These are phyloP conservation scores for Sporothrix mexicana DNA, from an alignment of 2,329 filamentous ascomycete genomes.

Conservation along the genomic window DNA sequence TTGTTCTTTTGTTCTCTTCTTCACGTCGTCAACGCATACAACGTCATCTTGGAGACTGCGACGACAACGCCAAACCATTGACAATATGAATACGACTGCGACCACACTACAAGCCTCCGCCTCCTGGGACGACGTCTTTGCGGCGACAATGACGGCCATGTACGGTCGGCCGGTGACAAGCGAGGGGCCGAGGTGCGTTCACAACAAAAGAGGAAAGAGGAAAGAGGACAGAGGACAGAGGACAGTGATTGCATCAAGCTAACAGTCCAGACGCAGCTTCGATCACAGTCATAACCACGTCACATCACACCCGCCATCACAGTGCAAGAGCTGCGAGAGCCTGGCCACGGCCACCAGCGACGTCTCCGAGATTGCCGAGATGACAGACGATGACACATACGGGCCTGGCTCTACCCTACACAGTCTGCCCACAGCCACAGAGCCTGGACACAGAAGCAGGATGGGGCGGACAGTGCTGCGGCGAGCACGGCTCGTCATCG, in stretches of 20 bases:
- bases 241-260: no score
- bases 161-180: constrained; percentile 18
- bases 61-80: neutral
- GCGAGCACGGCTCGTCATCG: neutral
- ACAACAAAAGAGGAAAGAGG: no score
- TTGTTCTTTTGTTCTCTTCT: neutral
- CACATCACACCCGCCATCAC: neutral
- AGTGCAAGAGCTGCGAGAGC: neutral
- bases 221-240: no score
- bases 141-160: constrained; percentile 28
- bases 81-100: no score
- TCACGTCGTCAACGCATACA: neutral
- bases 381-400: neutral
- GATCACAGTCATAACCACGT: neutral
- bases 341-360: neutral
- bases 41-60: neutral
- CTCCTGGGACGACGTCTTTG: constrained; percentile 29
- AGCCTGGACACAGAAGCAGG: neutral
- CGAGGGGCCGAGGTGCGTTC: no score
- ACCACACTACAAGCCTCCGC: neutral
- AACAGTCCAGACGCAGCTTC: neutral
- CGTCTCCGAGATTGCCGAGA: neutral
- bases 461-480: neutral
- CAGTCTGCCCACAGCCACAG: neutral
- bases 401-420: neutral